Base-by-base conservation (phyloP, 306 rosid species). In the Parietaria judaica region DNA sequence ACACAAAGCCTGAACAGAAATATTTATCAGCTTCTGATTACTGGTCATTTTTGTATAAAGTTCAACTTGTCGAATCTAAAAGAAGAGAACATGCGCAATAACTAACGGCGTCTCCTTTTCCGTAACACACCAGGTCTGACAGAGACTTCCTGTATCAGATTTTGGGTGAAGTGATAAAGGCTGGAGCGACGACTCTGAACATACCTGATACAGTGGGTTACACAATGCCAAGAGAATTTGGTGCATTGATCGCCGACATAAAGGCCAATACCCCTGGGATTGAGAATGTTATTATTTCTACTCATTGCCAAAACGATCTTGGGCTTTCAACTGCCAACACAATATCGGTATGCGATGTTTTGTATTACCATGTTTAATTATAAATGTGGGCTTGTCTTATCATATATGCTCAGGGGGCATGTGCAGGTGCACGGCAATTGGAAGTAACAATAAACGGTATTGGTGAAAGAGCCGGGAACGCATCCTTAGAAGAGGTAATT, bases 401-500 rank as follows among this genome's bases (percentile, higher is more conserved):
- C 44, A 58, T 71, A 38, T 78, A 45, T 63, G 63, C 73, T 67
- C 87, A 94, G 99, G 99, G 99, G 73, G 99, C 95, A 54, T 77
- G 78, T 36, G 80, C 84, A 13, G 99, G 99, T 75, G 99, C 99
- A 45, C 84, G 99, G 72, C 99, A 94, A 61, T 47, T 94, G 78
- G 99, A 94, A 78, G 99, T 94, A 58, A 94, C 99, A 6, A 78
- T 94, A 63, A 94, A 94, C 70, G 99, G 99, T 71, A 94, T 94
- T 51, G 99, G 99, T 70, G 99, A 94, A 82, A 84, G 99, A 81
- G 99, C 99, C 56, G 99, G 99, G 59, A 94, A 94, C 78, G 99
- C 99, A 69, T 86, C 99, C 1, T 55, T 94, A 31, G 99, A 94
- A 78, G 99, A 94, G 95, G 99, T 80, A 54, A 78, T 68, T 72